Evolutionary conservation across 768 basidiomycete genomes (phyloP).

Genomic region (Trametes sanguinea): DNA sequence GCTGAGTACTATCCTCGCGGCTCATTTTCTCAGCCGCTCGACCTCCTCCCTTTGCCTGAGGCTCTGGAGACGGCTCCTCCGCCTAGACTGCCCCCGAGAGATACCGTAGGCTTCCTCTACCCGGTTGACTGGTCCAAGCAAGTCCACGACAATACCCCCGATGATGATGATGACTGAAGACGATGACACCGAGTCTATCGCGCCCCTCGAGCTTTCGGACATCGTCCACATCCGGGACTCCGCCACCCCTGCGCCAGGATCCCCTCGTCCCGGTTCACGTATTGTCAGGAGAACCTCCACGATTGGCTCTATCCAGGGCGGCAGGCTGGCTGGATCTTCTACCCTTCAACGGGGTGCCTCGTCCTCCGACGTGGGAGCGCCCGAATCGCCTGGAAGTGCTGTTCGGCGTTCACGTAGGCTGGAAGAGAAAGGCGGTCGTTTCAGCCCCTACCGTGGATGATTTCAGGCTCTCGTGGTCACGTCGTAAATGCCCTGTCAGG

Average conservation of each 20-base stretch:
- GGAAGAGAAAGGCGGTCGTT: too few relatives aligned
- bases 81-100: not conserved
- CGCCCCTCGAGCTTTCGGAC: not conserved
- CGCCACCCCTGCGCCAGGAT: not conserved
- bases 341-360: too few relatives aligned
- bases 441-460: too few relatives aligned
- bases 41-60: not conserved
- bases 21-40: not conserved
- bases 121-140: not conserved
- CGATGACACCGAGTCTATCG: not conserved
- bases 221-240: not conserved
- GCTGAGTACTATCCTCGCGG: not conserved
- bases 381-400: too few relatives aligned
- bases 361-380: too few relatives aligned
- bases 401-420: too few relatives aligned
- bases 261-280: not conserved
- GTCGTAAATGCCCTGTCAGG: too few relatives aligned
- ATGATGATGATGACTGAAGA: not conserved
- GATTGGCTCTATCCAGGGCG: not conserved
- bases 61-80: not conserved
- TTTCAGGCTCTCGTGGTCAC: too few relatives aligned
- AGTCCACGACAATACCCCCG: not conserved
- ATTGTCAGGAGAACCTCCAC: not conserved
- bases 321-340: not conserved
- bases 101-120: not conserved